Conservation (phyloP, 2,329 filamentous ascomycete species). For the Colletotrichum ledebouriae region DNA sequence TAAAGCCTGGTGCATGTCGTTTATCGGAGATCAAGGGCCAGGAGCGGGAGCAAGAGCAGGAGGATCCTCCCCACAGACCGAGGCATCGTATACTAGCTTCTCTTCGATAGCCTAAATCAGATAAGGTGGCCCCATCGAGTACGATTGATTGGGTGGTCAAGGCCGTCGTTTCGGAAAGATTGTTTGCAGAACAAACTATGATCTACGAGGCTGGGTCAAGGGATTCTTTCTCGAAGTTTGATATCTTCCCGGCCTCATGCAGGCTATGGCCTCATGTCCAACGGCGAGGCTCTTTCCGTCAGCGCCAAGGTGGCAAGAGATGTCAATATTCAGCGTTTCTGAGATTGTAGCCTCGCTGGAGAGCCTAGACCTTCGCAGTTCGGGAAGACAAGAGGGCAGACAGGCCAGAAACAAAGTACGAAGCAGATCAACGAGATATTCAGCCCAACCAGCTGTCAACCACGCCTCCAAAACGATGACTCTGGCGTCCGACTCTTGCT, state of each 20-base stretch:
- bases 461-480: constrained; percentile 1
- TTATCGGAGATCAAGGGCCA: constrained; percentile 30
- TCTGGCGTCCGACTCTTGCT: background rate
- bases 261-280: background rate
- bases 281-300: background rate
- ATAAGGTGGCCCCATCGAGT: constrained; percentile 15
- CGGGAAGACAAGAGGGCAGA: background rate
- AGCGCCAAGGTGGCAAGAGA: background rate
- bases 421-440: background rate
- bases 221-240: background rate
- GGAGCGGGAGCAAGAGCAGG: background rate
- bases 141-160: background rate
- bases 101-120: constrained; percentile 30
- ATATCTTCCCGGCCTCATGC: constrained; percentile 12
- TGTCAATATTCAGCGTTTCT: background rate
- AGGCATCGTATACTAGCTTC: constrained; percentile 10
- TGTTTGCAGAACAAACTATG: constrained; percentile 12
- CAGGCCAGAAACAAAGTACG: constrained; percentile 3
- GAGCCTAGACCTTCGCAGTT: background rate
- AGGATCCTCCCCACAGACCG: constrained; percentile 4
- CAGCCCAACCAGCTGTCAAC: constrained; percentile 22
- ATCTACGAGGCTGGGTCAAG: constrained; percentile 16
- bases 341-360: background rate
- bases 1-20: constrained; percentile 25
- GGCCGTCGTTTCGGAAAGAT: constrained; percentile 18